Evolutionary conservation across 345 rosid genomes (phyloP), one percentile per base, ranked within the genome.

Genomic region (Euphorbia lathyris): DNA sequence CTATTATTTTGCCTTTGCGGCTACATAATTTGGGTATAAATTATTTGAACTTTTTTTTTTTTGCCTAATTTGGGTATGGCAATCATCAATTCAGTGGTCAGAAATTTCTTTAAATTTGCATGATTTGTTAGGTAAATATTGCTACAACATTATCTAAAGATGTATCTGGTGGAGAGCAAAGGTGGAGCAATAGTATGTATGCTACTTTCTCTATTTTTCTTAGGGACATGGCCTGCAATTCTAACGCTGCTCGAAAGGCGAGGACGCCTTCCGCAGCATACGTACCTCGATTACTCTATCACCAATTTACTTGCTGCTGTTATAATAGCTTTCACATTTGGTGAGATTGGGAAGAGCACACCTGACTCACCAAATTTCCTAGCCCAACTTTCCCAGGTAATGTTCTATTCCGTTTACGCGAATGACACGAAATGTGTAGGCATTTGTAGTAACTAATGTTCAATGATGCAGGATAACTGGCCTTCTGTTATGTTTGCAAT

Each of bases 241-340:
- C 50, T 93, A 77, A 87, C 89, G 65, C 88, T 88, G 27, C 84
- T 93, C 14, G 97, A 93, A 78, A 70, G 97, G 34, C 83, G 97
- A 51, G 97, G 97, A 7, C 88, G 97, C n/a, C 96, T 87, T 67
- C 98, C 98, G 69, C 97, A 93, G 69, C 97, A 93, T 60, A 90
- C 93, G 58, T 93, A 90, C 77, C 97, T 90, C 23, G 96, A 93
- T 78, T 93, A 88, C 57, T 81, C 97, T 20, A 76, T 89, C 78
- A 85, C 93, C 36, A 93, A 90, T 78, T 84, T 93, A 67, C 76
- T 86, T 69, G 92, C 92, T 71, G 93, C 96, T 20, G 58, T 86
- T 20, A 72, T 93, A 62, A 88, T 88, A 29, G 98, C 93, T 65
- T 83, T 86, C 58, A 73, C 92, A 16, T 85, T 93, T 52, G 98